A percentile compares a stretch with the other conserved stretches of the same genome.
Evolutionary conservation across 495 filamentous ascomycete species (phyloP).

Genomic region (Pseudoneurospora amorphoporcata): DNA sequence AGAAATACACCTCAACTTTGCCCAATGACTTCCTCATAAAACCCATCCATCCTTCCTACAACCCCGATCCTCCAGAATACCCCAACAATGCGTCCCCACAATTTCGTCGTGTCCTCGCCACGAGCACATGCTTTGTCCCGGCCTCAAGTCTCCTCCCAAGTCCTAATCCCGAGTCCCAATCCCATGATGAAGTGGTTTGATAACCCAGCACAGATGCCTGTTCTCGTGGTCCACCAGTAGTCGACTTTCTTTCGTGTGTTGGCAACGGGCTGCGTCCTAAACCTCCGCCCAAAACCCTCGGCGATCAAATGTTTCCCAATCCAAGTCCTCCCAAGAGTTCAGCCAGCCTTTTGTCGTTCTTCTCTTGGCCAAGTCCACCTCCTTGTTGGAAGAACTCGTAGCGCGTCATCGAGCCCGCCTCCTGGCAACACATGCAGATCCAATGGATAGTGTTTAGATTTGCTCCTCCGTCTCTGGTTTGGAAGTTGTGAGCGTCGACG

Average conservation of each 20-base stretch:
- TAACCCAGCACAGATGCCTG: background rate
- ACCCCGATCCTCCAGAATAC: background rate
- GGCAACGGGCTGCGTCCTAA: background rate
- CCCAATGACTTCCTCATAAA: background rate
- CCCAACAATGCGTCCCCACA: background rate
- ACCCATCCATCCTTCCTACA: background rate
- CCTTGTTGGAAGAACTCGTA: background rate
- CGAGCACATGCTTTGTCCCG: background rate
- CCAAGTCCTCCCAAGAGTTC: background rate
- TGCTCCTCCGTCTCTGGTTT: background rate
- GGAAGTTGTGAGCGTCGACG: background rate
- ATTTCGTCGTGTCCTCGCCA: too few relatives aligned
- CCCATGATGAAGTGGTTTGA: background rate
- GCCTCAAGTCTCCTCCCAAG: background rate
- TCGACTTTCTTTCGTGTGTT: background rate
- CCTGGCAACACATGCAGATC: background rate
- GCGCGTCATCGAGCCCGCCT: background rate
- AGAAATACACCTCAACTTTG: background rate
- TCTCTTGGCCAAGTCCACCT: background rate
- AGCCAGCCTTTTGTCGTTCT: background rate
- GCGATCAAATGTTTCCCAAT: background rate
- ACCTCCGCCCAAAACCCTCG: background rate
- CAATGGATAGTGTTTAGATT: background rate
- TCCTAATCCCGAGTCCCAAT: background rate
- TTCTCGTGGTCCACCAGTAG: background rate